Evolutionary conservation across 139 green algal species (phyloP).

Genomic region (Spirogloea muscicola): DNA sequence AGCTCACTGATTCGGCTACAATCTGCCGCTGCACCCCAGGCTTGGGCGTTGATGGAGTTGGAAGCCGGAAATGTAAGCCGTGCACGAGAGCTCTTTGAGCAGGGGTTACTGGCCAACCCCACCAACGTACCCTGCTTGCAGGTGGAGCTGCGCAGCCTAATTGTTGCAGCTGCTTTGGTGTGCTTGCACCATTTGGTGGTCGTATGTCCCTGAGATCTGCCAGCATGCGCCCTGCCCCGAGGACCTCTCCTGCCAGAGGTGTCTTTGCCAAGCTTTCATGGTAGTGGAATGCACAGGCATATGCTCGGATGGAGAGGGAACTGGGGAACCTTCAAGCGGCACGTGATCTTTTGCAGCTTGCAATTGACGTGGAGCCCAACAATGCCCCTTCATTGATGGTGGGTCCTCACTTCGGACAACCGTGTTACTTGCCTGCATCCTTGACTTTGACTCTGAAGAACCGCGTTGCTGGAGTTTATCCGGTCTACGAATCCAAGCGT

Average conservation of each 20-base stretch:
- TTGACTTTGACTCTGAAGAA: background rate
- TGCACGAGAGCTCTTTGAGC: slow-evolving; percentile 7
- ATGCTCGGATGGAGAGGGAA: slow-evolving; percentile 30
- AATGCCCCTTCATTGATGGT: slow-evolving; percentile 18
- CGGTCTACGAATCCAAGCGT: background rate
- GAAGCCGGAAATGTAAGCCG: background rate
- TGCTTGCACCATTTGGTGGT: no score
- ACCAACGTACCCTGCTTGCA: slow-evolving; percentile 4
- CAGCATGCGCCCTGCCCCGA: no score
- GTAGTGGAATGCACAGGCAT: no score
- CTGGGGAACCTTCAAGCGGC: slow-evolving; percentile 3
- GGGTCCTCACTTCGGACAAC: background rate
- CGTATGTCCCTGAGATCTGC: no score
- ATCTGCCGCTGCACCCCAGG: no score
- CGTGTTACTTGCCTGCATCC: background rate
- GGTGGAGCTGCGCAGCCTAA: no score
- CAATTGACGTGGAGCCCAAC: slow-evolving; percentile 6
- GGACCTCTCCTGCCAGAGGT: no score
- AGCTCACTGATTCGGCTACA: no score
- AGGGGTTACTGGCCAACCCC: background rate
- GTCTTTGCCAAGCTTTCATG: no score
- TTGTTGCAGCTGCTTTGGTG: no score
- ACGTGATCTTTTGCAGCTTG: background rate
- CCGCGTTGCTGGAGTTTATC: background rate
- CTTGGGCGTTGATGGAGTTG: slow-evolving; percentile 30